Evolutionary conservation across 257 asterid species (phyloP).

Genomic region (Anisodus tanguticus): DNA sequence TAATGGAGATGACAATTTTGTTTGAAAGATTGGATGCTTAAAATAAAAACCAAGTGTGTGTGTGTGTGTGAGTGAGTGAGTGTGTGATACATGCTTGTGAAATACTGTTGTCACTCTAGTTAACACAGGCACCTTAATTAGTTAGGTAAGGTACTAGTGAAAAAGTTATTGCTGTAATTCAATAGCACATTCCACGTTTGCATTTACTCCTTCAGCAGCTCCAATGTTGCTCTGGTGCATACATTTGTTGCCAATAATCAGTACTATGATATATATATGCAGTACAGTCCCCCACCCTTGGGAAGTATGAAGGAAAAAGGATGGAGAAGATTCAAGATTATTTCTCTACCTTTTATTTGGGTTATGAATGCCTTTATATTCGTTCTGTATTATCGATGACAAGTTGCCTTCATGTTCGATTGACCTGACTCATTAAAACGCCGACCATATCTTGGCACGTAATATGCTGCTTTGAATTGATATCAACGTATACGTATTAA

Average conservation of each 20-base stretch:
- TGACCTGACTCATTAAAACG: neutral
- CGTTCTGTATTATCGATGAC: neutral
- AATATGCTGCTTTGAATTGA: neutral
- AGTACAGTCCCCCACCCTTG: neutral
- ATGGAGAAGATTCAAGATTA: neutral
- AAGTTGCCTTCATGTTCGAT: slow-evolving; percentile 6
- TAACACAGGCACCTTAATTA: neutral
- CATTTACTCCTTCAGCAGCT: slow-evolving; percentile 14
- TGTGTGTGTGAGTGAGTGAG: too few relatives aligned
- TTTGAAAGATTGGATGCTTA: neutral
- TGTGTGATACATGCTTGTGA: neutral
- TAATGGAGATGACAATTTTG: neutral
- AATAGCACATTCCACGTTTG: neutral
- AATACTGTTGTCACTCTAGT: neutral
- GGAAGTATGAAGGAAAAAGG: neutral
- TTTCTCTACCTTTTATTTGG: neutral
- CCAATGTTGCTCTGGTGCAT: neutral
- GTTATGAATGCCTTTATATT: neutral
- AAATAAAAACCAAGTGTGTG: neutral
- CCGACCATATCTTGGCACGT: neutral
- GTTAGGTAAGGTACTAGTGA: slow-evolving; percentile 15
- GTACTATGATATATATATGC: neutral
- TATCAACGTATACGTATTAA: neutral
- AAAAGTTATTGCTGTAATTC: slow-evolving; percentile 19
- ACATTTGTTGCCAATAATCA: slow-evolving; percentile 15